These are phyloP conservation scores for Yarrowia sp. DNA, from an alignment of 805 yeast genomes.

Conservation along the genomic window DNA sequence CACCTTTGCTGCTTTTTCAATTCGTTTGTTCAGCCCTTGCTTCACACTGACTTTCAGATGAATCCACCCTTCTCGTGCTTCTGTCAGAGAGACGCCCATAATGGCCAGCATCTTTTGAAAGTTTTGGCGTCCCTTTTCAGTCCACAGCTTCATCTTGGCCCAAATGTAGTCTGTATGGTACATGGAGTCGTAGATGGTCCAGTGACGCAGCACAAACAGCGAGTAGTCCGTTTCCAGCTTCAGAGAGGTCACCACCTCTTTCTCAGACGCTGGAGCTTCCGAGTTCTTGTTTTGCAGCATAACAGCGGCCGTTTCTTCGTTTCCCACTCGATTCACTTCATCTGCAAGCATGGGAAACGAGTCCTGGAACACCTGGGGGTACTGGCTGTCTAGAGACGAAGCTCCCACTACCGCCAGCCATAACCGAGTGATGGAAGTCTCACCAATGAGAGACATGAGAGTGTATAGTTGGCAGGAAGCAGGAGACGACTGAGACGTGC, in stretches of 20 bases:
- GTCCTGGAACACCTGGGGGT: conserved; percentile 73
- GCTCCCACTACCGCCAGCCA: conserved; percentile 94
- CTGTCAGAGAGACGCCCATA: conserved; percentile 90
- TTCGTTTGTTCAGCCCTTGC: conserved; percentile 70
- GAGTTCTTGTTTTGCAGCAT: conserved; percentile 19
- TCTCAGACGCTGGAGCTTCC: conserved; percentile 41
- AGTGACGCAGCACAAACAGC: conserved; percentile 84
- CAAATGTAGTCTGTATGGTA: conserved; percentile 90
- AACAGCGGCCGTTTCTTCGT: conserved; percentile 44
- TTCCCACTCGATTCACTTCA: conserved; percentile 74
- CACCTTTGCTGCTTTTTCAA: conserved; percentile 70
- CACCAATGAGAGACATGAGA: conserved; percentile 80
- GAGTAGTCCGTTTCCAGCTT: conserved; percentile 83
- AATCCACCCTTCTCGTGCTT: conserved; percentile 92
- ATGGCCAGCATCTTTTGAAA: conserved; percentile 91
- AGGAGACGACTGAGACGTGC: conserved; percentile 77
- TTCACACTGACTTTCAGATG: conserved; percentile 85
- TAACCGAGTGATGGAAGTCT: conserved; percentile 67
- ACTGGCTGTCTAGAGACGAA: conserved; percentile 74
- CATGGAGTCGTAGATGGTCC: conserved; percentile 91
- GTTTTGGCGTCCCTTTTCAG: conserved; percentile 86
- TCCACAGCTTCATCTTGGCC: conserved; percentile 86
- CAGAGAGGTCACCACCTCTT: conserved; percentile 52
- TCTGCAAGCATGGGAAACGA: conserved; percentile 78
- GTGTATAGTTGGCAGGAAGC: conserved; percentile 82